phyloP scores from a whole-genome alignment of 2,329 filamentous ascomycete species.

The Gliomastix tumulicola region DNA sequence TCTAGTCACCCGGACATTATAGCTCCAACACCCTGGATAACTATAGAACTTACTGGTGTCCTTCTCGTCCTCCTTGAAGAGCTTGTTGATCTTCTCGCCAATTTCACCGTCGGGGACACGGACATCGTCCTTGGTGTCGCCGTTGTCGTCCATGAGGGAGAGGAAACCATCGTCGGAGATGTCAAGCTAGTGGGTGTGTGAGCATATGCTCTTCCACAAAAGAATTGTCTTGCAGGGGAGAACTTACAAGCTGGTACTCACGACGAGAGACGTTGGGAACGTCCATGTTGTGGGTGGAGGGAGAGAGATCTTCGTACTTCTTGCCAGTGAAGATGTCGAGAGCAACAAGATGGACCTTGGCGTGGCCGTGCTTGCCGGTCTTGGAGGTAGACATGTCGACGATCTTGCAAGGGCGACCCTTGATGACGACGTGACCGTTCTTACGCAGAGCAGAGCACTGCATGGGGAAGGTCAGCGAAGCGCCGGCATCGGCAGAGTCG shows the following conservation, averaged over 20 bases:
- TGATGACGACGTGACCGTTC: slow-evolving; percentile 98
- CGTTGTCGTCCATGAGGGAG: slow-evolving; percentile 83
- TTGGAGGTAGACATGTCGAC: slow-evolving; percentile 99
- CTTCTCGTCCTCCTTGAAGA: slow-evolving; percentile 80
- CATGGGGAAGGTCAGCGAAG: slow-evolving; percentile 91
- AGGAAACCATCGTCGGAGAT: slow-evolving; percentile 93
- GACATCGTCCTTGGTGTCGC: slow-evolving; percentile 89
- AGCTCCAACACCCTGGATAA: not conserved
- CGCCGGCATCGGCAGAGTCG: slow-evolving; percentile 93
- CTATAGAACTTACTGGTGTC: slow-evolving; percentile 71
- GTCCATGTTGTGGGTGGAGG: slow-evolving; percentile 97
- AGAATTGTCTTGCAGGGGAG: slow-evolving; percentile 6
- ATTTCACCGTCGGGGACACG: slow-evolving; percentile 85
- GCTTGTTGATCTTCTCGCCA: slow-evolving; percentile 76
- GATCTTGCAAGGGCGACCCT: slow-evolving; percentile 99
- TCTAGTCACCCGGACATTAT: too few relatives aligned
- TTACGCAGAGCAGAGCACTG: slow-evolving; percentile 99
- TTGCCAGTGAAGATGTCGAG: slow-evolving; percentile 99
- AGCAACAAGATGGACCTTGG: slow-evolving; percentile 98
- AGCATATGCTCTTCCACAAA: slow-evolving; percentile 5
- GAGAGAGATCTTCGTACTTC: slow-evolving; percentile 98
- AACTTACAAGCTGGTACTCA: slow-evolving; percentile 90
- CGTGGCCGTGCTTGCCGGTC: slow-evolving; percentile 99
- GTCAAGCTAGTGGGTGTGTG: slow-evolving; percentile 59
- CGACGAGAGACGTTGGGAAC: slow-evolving; percentile 87